Evolutionary conservation across 2,329 filamentous ascomycete genomes (phyloP), one percentile per base, ranked within the genome.

Genomic region (Monilinia laxa): DNA sequence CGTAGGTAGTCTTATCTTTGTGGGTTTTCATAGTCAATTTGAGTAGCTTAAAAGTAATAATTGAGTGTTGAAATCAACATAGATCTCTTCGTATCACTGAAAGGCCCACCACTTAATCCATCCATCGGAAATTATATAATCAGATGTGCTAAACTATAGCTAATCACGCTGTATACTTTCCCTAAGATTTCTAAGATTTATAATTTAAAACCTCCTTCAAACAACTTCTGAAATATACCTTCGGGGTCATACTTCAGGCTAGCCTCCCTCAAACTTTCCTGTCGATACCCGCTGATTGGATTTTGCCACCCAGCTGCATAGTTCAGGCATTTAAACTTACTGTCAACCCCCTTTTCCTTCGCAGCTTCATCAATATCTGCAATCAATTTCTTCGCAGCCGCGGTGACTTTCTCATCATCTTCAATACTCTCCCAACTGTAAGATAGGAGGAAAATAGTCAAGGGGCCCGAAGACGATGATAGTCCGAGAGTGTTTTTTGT

Each of bases 1-100:
- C 1, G 5, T 9, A 35, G 31, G 31, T 9, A 35, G 7, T 35
- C 31, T 35, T 35, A 35, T 35, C 3, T 35, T 35, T 40, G 47
- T n/a, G 6, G 3, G 25, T 6, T 40, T 1, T 7, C n/a, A 9
- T 1, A 11, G 0, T 3, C 6, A 18, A 10, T 40, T 3, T 18
- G 25, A 42, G 55, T 42, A 5, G 16, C 20, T 42, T 18, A 20
- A 56, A 25, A 18, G 38, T 56, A 14, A 6, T 35, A 35, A 6
- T 7, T 35, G 5, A 35, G 31, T 35, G 1, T 35, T 35, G 31
- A 9, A 9, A 35, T 35, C 31, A 35, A 7, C 7, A 5, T 3
- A 35, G 5, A 35, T 9, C 5, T 35, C 5, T 35, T 35, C 31
- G 31, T 1, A 35, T 5, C 31, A 7, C 31, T 35, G 31, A 6